Percentiles rank a stretch among this genome's conserved stretches.
These are phyloP conservation scores for Myotisia sp. DNA, from an alignment of 2,329 filamentous ascomycete genomes.

Conservation along the genomic window DNA sequence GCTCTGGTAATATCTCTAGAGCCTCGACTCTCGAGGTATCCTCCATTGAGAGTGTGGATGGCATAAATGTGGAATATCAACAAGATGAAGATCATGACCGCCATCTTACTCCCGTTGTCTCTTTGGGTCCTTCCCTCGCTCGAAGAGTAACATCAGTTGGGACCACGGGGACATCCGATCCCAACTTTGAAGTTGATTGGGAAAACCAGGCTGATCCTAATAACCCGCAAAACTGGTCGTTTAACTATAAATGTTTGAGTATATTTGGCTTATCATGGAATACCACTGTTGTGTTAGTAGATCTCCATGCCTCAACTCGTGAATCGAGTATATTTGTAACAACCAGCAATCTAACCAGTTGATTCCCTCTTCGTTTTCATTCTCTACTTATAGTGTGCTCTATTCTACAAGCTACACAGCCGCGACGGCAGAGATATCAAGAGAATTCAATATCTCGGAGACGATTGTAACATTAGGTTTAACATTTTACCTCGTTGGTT, in stretches of 20 bases:
- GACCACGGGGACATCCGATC: constrained; percentile 35
- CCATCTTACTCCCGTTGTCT: constrained; percentile 18
- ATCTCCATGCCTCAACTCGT: neutral
- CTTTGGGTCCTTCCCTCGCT: constrained; percentile 22
- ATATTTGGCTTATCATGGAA: constrained; percentile 44
- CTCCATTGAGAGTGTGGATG: constrained; percentile 14
- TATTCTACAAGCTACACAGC: constrained; percentile 70
- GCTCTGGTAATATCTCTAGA: constrained; percentile 1
- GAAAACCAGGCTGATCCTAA: constrained; percentile 44
- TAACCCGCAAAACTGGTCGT: constrained; percentile 56
- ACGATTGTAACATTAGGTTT: constrained; percentile 59
- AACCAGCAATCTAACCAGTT: too few species aligned
- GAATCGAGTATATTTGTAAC: too few species aligned
- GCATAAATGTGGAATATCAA: constrained; percentile 3
- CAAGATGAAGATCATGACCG: constrained; percentile 13
- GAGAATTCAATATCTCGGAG: constrained; percentile 46
- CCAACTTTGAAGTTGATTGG: constrained; percentile 61
- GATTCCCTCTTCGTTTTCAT: too few species aligned
- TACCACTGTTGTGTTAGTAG: constrained; percentile 39
- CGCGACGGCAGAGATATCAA: constrained; percentile 52
- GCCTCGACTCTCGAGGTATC: constrained; percentile 13
- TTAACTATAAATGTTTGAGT: constrained; percentile 43
- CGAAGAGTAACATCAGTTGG: constrained; percentile 32
- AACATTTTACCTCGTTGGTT: constrained; percentile 62
- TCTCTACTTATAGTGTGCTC: constrained; percentile 42